Evolutionary conservation across 495 filamentous ascomycete species (phyloP), one percentile per base, ranked within the genome.

Genomic region (Patellaria atrata): DNA sequence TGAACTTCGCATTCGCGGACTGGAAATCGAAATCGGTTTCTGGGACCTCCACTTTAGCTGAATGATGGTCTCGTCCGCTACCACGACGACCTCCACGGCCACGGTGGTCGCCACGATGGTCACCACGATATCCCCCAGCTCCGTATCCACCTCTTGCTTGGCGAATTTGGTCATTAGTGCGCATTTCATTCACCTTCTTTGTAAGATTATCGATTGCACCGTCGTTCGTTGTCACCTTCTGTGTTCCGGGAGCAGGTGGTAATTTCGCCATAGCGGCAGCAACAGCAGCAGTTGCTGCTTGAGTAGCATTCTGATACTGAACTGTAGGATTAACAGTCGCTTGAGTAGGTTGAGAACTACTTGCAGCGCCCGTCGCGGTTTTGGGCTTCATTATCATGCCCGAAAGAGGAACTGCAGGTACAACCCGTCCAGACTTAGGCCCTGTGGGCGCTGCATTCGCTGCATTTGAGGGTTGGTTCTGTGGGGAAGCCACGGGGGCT

Each of bases 1-100:
- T 96, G 64, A 99, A 96, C 55, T 92, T 94, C 11, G 84, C 85
- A 50, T 99, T 99, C 30, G 87, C 70, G 6, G 73, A 73, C 43
- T 78, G 75, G 54, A 99, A 99, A 52, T 99, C 91, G 51, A 82
- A 99, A 48, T 96, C 89, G 2, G 79, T 71, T 22, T 75, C 64
- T 0, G 89, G 89, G 19, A 96, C 78, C 37, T 92, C 87, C 14
- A 94, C 67, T 60, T 82, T 89, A 23, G 59, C 55, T 38, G 60
- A 58, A 21, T 63, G 58, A 24, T 62, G 56, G 5, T 50, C 40
- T 9, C 52, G 51, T 17, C 64, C 61, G 23, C 62, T 48, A 18
- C 66, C 50, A 15, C 51, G 35, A 22, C 43, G 23, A 12, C 68
- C 64, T 25, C 76, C 70, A 36, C 77, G 62, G 22, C 68, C 67